phyloP scores from a whole-genome alignment of 768 basidiomycete species.

The Kwoniella sp. region DNA sequence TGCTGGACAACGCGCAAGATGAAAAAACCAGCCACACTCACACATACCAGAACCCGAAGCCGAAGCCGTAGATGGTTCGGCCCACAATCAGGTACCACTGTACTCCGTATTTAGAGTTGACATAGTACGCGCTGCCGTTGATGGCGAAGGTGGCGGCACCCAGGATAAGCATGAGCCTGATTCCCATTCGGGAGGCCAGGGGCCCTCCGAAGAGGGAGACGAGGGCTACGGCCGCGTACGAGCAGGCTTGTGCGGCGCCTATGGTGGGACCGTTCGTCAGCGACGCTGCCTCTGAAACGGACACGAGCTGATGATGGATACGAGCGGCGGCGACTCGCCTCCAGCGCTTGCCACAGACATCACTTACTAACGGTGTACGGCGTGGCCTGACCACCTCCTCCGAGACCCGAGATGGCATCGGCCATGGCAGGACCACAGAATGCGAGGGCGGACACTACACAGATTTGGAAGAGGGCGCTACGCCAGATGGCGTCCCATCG shows the following conservation, averaged over 20 bases:
- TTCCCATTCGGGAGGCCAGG: conserved; percentile 18
- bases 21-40: too few species aligned
- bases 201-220: conserved; percentile 21
- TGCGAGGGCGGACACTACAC: conserved; percentile 11
- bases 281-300: background rate
- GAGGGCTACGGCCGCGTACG: conserved; percentile 12
- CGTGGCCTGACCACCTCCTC: conserved; percentile 28
- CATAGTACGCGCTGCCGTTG: conserved; percentile 21
- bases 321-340: too few species aligned
- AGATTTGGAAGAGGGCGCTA: conserved; percentile 14
- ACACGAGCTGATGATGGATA: background rate
- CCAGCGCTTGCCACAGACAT: too few species aligned
- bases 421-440: conserved; percentile 25
- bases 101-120: conserved; percentile 14
- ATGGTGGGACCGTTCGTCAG: background rate
- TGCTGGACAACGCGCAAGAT: too few species aligned
- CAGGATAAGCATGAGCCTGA: conserved; percentile 18
- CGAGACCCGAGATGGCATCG: conserved; percentile 27
- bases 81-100: conserved; percentile 26
- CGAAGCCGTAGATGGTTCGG: conserved; percentile 15
- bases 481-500: conserved; percentile 9
- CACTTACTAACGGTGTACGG: conserved; percentile 17
- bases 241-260: conserved; percentile 6
- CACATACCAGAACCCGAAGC: conserved; percentile 22
- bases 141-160: conserved; percentile 24